These are phyloP conservation scores for Glaciozyma martinii DNA, from an alignment of 768 basidiomycete species.

Conservation along the genomic window DNA sequence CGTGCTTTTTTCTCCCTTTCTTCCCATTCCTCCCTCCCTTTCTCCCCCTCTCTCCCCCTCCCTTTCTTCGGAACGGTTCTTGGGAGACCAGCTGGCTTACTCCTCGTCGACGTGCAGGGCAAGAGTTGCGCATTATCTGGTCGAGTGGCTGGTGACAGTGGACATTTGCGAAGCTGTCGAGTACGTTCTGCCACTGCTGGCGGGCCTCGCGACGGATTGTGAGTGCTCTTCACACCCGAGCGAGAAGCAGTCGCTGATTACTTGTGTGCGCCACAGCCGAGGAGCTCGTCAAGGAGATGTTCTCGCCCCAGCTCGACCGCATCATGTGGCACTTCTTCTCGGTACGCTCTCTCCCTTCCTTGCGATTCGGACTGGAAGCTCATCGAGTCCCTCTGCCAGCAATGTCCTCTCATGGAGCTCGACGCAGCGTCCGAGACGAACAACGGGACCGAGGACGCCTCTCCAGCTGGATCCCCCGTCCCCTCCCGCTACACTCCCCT, in stretches of 20 bases:
- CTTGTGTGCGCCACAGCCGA: constrained; percentile 2
- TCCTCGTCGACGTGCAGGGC: constrained; percentile 44
- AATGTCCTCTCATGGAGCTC: constrained; percentile 28
- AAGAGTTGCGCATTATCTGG: constrained; percentile 75
- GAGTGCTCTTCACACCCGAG: too few species aligned
- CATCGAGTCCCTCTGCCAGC: not conserved
- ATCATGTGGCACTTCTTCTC: constrained; percentile 89
- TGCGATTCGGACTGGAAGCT: not conserved
- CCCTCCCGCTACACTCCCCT: not conserved
- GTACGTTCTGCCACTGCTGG: constrained; percentile 86
- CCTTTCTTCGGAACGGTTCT: not conserved
- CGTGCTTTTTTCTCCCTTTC: not conserved
- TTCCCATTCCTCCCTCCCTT: not conserved
- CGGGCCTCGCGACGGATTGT: constrained; percentile 56
- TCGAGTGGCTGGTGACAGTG: constrained; percentile 63
- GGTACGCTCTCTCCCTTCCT: constrained; percentile 21
- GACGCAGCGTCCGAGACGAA: not conserved
- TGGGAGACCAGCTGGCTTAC: not conserved
- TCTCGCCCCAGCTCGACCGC: constrained; percentile 58
- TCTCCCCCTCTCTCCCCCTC: not conserved
- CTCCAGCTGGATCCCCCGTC: not conserved
- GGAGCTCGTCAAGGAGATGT: constrained; percentile 32
- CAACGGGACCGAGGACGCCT: not conserved
- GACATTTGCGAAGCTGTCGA: constrained; percentile 80
- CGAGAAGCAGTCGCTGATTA: too few species aligned